Evolutionary conservation across 73 alveolate genomes (phyloP), one percentile per base, ranked within the genome.

Genomic region (Paramecium primaurelia): DNA sequence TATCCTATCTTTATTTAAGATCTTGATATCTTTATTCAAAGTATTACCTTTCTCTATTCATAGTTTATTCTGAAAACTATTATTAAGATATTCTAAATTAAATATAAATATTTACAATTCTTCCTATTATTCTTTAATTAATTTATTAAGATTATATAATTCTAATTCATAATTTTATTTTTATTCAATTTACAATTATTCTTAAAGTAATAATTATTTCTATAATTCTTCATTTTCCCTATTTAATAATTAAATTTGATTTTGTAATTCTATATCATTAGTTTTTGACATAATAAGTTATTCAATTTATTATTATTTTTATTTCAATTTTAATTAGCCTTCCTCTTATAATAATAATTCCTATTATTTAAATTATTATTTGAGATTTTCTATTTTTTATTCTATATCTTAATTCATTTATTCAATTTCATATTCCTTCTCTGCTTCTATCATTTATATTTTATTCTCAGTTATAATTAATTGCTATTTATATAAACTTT

Each of bases 51-150:
- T 80, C 91, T 47, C 58, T 80, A 40, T 22, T 47, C 91, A 80
- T 80, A n/a, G 91, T 80, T 16, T 80, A 80, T 14, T 80, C 91
- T 14, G 91, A 34, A 80, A 80, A 80, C 20, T 80, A 40, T 80
- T 80, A 80, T 80, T 45, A 80, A 44, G 91, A 80, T 10, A 80
- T 6, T 26, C 91, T 80, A 45, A 22, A 11, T 80, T 42, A 14
- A 1, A 20, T 45, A 80, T 45, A 44, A 18, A 32, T 38, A 22
- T 40, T 45, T 80, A 80, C 91, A 80, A 45, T 80, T 80, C 91
- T 9, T 80, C 91, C 18, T 80, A 80, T 80, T 80, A 80, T 80
- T 80, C 91, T 80, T 80, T 80, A 49, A 80, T 47, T 80, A 80
- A 8, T 45, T 16, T 40, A 25, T 80, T 80, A 8, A 80, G 32